phyloP scores from a whole-genome alignment of 345 rosid genomes.

The Linum trigynum region DNA sequence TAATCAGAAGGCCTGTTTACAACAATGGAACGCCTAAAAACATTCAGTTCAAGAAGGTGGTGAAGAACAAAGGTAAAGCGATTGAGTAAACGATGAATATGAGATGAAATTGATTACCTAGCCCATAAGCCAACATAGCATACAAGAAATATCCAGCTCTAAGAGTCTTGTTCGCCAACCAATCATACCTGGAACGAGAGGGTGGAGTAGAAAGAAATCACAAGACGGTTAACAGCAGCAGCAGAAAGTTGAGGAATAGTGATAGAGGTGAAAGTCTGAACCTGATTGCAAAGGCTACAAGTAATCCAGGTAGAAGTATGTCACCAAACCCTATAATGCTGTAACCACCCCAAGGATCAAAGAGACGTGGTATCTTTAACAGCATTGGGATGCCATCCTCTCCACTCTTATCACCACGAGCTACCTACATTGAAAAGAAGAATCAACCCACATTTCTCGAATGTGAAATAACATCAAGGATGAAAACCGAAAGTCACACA shows the following conservation, averaged over 20 bases:
- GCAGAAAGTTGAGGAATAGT: too few species aligned
- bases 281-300: conserved; percentile 92
- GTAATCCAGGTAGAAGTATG: conserved; percentile 90
- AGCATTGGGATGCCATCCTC: conserved; percentile 99
- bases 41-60: too few species aligned
- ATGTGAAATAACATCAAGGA: background rate
- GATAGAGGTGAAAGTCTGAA: conserved; percentile 15
- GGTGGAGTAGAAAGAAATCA: background rate
- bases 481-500: background rate
- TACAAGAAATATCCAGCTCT: conserved; percentile 87
- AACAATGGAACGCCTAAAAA: too few species aligned
- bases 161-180: conserved; percentile 80
- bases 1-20: conserved; percentile 67
- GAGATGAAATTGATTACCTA: conserved; percentile 37
- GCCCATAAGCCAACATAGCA: conserved; percentile 92
- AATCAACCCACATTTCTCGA: conserved; percentile 10
- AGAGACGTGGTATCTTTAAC: conserved; percentile 88
- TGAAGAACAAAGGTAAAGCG: too few species aligned
- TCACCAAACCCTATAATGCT: conserved; percentile 98
- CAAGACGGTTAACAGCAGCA: background rate
- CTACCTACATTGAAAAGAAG: conserved; percentile 47
- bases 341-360: conserved; percentile 99
- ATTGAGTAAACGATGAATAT: too few species aligned
- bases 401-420: conserved; percentile 91
- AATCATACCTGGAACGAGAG: conserved; percentile 55